Evolutionary conservation across 108 stramenopile species (phyloP).

Genomic region (Aureococcus anophagefferens): DNA sequence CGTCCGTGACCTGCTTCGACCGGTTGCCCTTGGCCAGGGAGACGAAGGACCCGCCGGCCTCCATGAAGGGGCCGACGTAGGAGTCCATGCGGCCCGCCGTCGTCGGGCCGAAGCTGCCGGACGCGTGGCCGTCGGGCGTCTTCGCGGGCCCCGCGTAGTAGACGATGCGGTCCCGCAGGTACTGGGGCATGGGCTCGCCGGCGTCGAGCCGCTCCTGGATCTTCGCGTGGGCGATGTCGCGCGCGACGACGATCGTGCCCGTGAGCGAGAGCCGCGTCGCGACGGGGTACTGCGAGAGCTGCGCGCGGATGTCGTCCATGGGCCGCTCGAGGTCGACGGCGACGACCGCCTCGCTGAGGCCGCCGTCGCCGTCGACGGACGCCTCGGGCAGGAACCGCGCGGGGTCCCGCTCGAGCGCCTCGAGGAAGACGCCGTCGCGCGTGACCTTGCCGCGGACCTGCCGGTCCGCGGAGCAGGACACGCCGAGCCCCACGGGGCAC

Average conservation of each 20-base stretch:
- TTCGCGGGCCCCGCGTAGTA: slow-evolving; percentile 96
- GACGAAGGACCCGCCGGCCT: slow-evolving; percentile 75
- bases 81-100: slow-evolving; percentile 96
- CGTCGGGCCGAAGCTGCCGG: slow-evolving; percentile 88
- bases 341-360: slow-evolving; percentile 61
- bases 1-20: slow-evolving; percentile 76
- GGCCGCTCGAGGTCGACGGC: slow-evolving; percentile 73
- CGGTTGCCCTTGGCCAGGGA: slow-evolving; percentile 91
- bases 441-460: slow-evolving; percentile 87
- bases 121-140: slow-evolving; percentile 88
- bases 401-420: slow-evolving; percentile 79
- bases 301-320: slow-evolving; percentile 71
- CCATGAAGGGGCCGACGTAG: slow-evolving; percentile 85
- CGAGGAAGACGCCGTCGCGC: slow-evolving; percentile 85
- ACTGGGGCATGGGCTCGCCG: slow-evolving; percentile 85
- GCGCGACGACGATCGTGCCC: slow-evolving; percentile 88
- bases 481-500: slow-evolving; percentile 91
- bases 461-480: slow-evolving; percentile 89
- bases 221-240: slow-evolving; percentile 95
- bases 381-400: slow-evolving; percentile 84
- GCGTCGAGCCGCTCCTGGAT: slow-evolving; percentile 74
- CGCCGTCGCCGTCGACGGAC: too few species aligned
- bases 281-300: slow-evolving; percentile 68
- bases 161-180: slow-evolving; percentile 85
- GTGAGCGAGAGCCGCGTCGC: slow-evolving; percentile 71